Base-by-base conservation (phyloP, 2,329 filamentous ascomycete species). In the Endoconidiophora laricicola region DNA sequence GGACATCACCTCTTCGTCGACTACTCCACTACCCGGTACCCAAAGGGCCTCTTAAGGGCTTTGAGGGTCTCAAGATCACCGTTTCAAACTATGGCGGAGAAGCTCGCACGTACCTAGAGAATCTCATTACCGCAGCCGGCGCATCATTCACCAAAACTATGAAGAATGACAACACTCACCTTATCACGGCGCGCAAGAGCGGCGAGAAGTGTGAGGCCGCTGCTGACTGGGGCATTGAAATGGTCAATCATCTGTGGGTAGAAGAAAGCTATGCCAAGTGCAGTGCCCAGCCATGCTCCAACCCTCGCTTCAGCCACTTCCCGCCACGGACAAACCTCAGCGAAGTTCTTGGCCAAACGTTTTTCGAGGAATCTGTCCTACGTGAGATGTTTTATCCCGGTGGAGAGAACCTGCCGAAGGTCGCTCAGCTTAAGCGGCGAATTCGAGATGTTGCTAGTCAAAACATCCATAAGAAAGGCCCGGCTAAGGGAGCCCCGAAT, bases 61-160 rank as follows among this genome's bases (percentile, higher is more conserved):
- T 98, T 60, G 64, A 82, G 52, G 70, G 74, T 6, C 71, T 83
- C 62, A 78, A 74, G 47, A 91, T 98, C 59, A 94, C 87, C 52
- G 72, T 98, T 4, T 96, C 91, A 4, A 98, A 96, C 63, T 98
- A 98, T 61, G 86, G 86, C 43, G 91, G 91, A 29, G 91, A 98
- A 63, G 86, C 91, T 14, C 79, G 91, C 44, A 79, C 86, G 48
- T 98, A 96, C 59, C 72, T 98, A 3, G 88, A 96, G 63, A 96
- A 94, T 57, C 72, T 98, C 37, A 83, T 95, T 58, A 78, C 71
- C 54, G 87, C 87, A 22, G 73, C 82, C 14, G 91, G 91, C 14
- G 90, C 85, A 6, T 81, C 83, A 54, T 96, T 86, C 61, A 98
- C 91, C 26, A 94, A 93, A 66, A 93, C 86, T 0, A 84, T 98